Conservation (phyloP, 2,329 filamentous ascomycete species). For the Ascochyta koolunga region DNA sequence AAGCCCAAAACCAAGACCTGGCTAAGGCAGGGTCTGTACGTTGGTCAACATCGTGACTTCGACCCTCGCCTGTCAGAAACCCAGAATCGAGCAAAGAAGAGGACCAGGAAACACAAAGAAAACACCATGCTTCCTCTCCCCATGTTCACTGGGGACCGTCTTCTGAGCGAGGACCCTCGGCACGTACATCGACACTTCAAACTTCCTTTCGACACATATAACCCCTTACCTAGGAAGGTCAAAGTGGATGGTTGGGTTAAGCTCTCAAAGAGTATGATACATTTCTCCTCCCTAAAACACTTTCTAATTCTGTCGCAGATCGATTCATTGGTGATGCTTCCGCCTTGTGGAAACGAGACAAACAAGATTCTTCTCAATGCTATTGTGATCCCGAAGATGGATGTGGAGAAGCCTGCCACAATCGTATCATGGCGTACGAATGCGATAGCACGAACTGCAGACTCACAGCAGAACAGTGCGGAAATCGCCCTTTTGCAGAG, state of each 20-base stretch:
- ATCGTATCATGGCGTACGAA: conserved; percentile 96
- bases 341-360: conserved; percentile 80
- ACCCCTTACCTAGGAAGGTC: conserved; percentile 82
- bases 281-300: neutral
- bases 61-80: conserved; percentile 55
- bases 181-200: conserved; percentile 73
- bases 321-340: conserved; percentile 87
- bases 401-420: conserved; percentile 89
- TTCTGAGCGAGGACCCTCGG: conserved; percentile 65
- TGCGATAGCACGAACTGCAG: conserved; percentile 91
- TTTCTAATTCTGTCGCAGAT: conserved; percentile 59
- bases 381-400: conserved; percentile 65
- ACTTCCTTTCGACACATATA: conserved; percentile 87
- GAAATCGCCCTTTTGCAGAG: conserved; percentile 85
- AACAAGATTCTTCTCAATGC: conserved; percentile 74
- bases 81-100: conserved; percentile 48
- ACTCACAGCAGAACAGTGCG: conserved; percentile 73
- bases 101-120: conserved; percentile 46
- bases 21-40: conserved; percentile 82
- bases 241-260: conserved; percentile 94
- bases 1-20: conserved; percentile 71
- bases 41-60: conserved; percentile 69
- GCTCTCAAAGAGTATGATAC: conserved; percentile 81
- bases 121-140: conserved; percentile 73
- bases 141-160: conserved; percentile 76